Percentiles rank a stretch among this genome's conserved stretches.
Evolutionary conservation across 1,139 yeast genomes (phyloP).

Genomic region (Nakaseomyces uthaithaninus): DNA sequence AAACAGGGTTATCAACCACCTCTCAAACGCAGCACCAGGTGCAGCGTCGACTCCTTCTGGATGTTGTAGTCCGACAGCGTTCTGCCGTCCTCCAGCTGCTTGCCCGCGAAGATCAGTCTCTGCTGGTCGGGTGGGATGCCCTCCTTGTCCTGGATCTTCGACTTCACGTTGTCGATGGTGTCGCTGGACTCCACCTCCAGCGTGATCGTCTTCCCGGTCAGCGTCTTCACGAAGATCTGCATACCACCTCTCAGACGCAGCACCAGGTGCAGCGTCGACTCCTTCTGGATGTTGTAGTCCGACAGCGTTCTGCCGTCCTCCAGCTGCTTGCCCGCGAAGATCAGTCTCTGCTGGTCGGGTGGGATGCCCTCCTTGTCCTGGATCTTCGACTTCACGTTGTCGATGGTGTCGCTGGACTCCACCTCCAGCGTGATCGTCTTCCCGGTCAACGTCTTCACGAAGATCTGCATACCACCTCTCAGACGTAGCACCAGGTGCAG

Average conservation of each 20-base stretch:
- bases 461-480: conserved; percentile 77
- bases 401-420: conserved; percentile 66
- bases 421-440: conserved; percentile 55
- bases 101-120: conserved; percentile 97
- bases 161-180: conserved; percentile 78
- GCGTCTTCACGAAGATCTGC: conserved; percentile 54
- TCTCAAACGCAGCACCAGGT: conserved; percentile 49
- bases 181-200: conserved; percentile 65
- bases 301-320: conserved; percentile 66
- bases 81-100: conserved; percentile 73
- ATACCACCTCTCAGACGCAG: conserved; percentile 59
- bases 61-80: conserved; percentile 60
- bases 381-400: conserved; percentile 90
- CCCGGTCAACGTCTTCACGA: conserved; percentile 58
- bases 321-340: conserved; percentile 96
- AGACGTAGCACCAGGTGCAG: conserved; percentile 77
- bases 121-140: conserved; percentile 99
- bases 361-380: conserved; percentile 99
- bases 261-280: conserved; percentile 51
- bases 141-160: conserved; percentile 97
- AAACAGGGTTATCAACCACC: no score
- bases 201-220: conserved; percentile 65
- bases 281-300: conserved; percentile 69
- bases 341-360: conserved; percentile 96
- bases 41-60: conserved; percentile 57